Conservation (phyloP, 768 basidiomycete species). For the Cantharellus anzutake region DNA sequence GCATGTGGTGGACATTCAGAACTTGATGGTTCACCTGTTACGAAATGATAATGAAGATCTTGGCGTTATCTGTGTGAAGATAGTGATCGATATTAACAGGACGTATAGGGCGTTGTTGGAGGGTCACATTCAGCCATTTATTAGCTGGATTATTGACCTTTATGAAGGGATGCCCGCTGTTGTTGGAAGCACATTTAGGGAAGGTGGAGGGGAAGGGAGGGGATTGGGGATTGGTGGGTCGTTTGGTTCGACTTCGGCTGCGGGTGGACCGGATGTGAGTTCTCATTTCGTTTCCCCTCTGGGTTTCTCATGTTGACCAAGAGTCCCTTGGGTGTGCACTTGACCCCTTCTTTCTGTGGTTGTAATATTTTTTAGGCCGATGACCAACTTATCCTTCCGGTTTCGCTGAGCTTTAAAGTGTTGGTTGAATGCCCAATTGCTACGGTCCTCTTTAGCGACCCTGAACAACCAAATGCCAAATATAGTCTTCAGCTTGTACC, state of each 20-base stretch:
- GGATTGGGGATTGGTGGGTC: no score
- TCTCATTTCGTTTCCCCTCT: no score
- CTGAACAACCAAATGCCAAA: constrained; percentile 26
- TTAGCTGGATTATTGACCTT: constrained; percentile 59
- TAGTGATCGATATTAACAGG: constrained; percentile 73
- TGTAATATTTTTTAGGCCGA: background rate
- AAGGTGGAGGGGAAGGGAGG: constrained; percentile 11
- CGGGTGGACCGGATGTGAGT: no score
- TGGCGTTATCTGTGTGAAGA: constrained; percentile 76
- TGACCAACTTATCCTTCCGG: constrained; percentile 36
- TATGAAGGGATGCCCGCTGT: constrained; percentile 56
- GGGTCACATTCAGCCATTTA: constrained; percentile 57
- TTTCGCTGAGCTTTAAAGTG: constrained; percentile 80
- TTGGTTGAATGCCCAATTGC: constrained; percentile 86
- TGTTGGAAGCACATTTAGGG: constrained; percentile 56
- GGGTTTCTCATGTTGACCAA: no score
- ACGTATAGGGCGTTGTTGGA: constrained; percentile 54
- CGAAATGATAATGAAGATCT: constrained; percentile 93
- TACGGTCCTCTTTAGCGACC: constrained; percentile 77
- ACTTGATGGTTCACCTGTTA: constrained; percentile 66
- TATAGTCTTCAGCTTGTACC: constrained; percentile 27
- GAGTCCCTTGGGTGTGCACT: no score
- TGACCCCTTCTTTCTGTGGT: background rate
- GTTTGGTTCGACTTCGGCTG: no score
- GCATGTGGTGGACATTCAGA: constrained; percentile 47